phyloP scores from a whole-genome alignment of 768 basidiomycete species.

The Collybia nuda region DNA sequence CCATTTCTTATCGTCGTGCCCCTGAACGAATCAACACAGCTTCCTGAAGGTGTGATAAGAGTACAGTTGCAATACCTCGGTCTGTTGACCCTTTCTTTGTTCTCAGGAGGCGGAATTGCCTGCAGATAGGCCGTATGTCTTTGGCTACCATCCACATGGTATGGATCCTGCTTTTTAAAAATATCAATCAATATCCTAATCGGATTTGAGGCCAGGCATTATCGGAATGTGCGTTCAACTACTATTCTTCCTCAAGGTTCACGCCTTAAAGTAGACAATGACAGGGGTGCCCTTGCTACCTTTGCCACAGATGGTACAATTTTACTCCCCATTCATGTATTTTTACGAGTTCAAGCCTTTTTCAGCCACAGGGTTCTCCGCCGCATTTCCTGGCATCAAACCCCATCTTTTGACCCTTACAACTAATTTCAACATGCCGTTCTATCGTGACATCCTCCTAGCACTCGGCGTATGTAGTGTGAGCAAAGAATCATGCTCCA shows the following conservation, averaged over 20 bases:
- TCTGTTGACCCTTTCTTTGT: constrained; percentile 11
- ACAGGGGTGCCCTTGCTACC: constrained; percentile 91
- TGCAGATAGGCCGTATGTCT: constrained; percentile 89
- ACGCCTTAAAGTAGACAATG: neutral
- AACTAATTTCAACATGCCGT: constrained; percentile 88
- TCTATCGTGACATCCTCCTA: constrained; percentile 91
- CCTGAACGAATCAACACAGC: constrained; percentile 20
- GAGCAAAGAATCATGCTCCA: constrained; percentile 85
- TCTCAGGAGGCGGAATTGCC: constrained; percentile 86
- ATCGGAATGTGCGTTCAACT: constrained; percentile 84
- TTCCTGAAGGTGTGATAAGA: constrained; percentile 50
- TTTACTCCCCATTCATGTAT: constrained; percentile 2
- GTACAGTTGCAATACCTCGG: constrained; percentile 1
- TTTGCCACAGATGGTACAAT: constrained; percentile 86
- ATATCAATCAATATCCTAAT: constrained; percentile 5
- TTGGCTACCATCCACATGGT: constrained; percentile 99
- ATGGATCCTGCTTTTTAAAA: constrained; percentile 17
- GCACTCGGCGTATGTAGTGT: constrained; percentile 91
- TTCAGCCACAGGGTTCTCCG: constrained; percentile 86
- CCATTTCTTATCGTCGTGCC: too few relatives aligned
- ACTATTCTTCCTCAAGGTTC: neutral
- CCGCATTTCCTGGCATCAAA: constrained; percentile 84
- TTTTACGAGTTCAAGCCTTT: neutral
- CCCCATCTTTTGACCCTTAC: constrained; percentile 92
- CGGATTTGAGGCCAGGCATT: constrained; percentile 57